Base-by-base conservation (phyloP, 2,329 filamentous ascomycete genomes). In the Pezicula rhizophila region DNA sequence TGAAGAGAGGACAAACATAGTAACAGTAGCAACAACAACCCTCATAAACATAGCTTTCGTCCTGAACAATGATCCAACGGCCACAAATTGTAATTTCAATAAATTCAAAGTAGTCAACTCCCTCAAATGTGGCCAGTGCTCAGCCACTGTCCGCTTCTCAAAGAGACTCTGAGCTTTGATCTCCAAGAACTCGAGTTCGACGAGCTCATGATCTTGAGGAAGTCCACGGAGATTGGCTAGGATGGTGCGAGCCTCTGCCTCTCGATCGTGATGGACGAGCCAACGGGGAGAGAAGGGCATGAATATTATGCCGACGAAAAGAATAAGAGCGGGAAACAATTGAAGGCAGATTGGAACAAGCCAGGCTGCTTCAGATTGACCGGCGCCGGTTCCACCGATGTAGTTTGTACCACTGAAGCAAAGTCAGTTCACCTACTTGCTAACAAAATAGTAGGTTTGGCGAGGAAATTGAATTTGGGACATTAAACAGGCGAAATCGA, bases 201-300 rank as follows among this genome's bases (percentile, higher is more conserved):
- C 78, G 0, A 88, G 74, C 49, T 87, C 81, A 60, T 89, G 77
- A 54, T 85, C 77, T 14, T 69, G 61, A 0, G 78, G 64, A 0
- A 88, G 74, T 5, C 73, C 75, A 20, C 88, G 80, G 2, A 92
- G 78, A 44, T 64, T 72, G 0, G 85, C 79, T 1, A 92, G 73
- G 1, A 82, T 79, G 8, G 64, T 63, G 14, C 79, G 77, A 0
- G 84, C 84, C 62, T 91, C 86, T 0, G 74, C 74, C 59, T 90
- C 85, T 33, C 85, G 81, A 49, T 70, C 72, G 58, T 87, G 82
- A 63, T 89, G 81, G 8, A 87, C 69, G 1, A 92, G 75, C 85
- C 85, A 90, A 56, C 87, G 76, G 0, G 87, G 87, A 0, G 80
- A 85, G 67, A 86, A 89, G 0, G 87, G 87, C 85, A 91, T 88